Base-by-base conservation (phyloP, 768 basidiomycete species). In the Leucosporidium creatinivorum region DNA sequence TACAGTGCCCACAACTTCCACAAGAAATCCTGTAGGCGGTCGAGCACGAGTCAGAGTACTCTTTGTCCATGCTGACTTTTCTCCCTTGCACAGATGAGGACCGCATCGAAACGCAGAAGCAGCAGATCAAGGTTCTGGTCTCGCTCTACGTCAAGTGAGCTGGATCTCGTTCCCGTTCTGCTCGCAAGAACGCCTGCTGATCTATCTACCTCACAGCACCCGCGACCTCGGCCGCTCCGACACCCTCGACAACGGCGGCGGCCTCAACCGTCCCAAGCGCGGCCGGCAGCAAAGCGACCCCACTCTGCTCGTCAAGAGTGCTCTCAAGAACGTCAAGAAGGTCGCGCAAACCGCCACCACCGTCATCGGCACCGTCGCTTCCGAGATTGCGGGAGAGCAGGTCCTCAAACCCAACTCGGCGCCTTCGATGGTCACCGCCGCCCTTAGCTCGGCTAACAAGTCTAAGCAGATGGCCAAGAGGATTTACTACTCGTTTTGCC, bases 291-390 rank as follows among this genome's bases (percentile, higher is more conserved):
- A 52, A 58, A 75, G 82, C 59, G 84, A 85, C 72, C 85, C 89
- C 4, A 83, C 81, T 66, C 80, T 81, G 30, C 79, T 89, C 55
- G 81, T 93, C 73, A 87, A 86, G 76, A 85, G 83, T 74, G 83
- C 89, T 2, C 78, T 89, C 63, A 83, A 85, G 72, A 89, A 87
- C 26, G 83, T 91, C 18, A 84, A 73, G n/a, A 63, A 66, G 33
- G 90, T 85, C 23, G 91, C 89, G 6, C 88, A 88, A 25, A 88
- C 87, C 3, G 91, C 89, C 0, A 91, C 91, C 4, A 90, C 90
- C 26, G 84, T 82, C 0, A 78, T 86, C 21, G 85, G 85, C 31
- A 86, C 85, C 67, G 84, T 86, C 62, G 85, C 85, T 12, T 82
- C 80, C 23, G 84, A 86, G 74, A 85, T 86, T 72, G 81, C 84